Evolutionary conservation across 805 yeast genomes (phyloP).

Genomic region (Saturnispora quitensis): DNA sequence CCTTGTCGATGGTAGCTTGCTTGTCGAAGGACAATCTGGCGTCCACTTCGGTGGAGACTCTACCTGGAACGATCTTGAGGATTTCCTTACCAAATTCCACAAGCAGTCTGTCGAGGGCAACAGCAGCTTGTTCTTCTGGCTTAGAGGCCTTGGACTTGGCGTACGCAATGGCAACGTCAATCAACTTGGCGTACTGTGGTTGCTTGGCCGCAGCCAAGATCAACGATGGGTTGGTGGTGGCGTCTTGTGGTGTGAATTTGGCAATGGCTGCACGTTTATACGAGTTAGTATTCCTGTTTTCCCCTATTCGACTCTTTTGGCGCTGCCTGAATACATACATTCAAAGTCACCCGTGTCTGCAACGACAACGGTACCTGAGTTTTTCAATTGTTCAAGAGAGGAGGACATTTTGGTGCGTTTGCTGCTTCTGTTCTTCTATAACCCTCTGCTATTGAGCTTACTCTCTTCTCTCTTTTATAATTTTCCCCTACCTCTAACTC

Average conservation of each 20-base stretch:
- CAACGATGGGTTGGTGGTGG: slow-evolving; percentile 97
- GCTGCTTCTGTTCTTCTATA: too few species aligned
- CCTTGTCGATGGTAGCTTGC: slow-evolving; percentile 89
- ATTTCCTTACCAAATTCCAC: slow-evolving; percentile 96
- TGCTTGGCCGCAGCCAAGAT: slow-evolving; percentile 93
- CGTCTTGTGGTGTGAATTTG: slow-evolving; percentile 97
- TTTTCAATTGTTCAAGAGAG: slow-evolving; percentile 87
- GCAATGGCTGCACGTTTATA: slow-evolving; percentile 49
- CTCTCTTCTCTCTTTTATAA: too few species aligned
- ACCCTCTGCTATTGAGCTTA: too few species aligned
- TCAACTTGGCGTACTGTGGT: slow-evolving; percentile 78
- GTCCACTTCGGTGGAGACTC: slow-evolving; percentile 98
- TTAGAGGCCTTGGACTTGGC: slow-evolving; percentile 58
- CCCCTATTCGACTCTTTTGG: too few species aligned
- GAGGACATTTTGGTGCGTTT: slow-evolving; percentile 37
- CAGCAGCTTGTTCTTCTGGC: slow-evolving; percentile 59
- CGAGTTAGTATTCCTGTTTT: background rate
- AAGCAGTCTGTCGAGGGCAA: slow-evolving; percentile 84
- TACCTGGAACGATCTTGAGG: slow-evolving; percentile 92
- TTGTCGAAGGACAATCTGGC: slow-evolving; percentile 96
- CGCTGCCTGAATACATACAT: slow-evolving; percentile 30
- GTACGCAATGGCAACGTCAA: slow-evolving; percentile 84
- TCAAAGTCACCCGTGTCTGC: slow-evolving; percentile 99
- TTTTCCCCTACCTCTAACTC: background rate
- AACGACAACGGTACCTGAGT: slow-evolving; percentile 92